Percentiles rank a stretch among this genome's conserved stretches.
Conservation (phyloP, 805 yeast species). For the Schwanniomyces pseudopolymorphus region DNA sequence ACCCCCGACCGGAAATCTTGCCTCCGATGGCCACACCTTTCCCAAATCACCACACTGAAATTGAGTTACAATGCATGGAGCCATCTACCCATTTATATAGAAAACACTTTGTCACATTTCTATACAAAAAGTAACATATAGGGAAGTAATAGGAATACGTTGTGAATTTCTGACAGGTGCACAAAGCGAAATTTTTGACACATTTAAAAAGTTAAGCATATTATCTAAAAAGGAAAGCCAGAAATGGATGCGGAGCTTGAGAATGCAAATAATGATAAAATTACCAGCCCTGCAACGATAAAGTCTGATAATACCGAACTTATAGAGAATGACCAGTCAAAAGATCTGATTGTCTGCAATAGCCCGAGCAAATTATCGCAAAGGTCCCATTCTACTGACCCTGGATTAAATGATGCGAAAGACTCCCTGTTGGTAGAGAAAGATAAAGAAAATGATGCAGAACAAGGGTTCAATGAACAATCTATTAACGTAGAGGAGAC, state of each 20-base stretch:
- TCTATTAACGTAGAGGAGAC: background rate
- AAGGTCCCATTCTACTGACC: background rate
- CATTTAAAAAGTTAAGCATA: background rate
- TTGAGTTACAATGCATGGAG: background rate
- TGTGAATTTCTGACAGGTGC: background rate
- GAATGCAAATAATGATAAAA: too few species aligned
- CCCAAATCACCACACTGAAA: too few species aligned
- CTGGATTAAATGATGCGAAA: background rate
- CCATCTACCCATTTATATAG: background rate
- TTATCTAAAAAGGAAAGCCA: too few species aligned
- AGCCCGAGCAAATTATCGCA: background rate
- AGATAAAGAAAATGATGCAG: background rate
- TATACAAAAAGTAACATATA: background rate
- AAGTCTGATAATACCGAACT: too few species aligned
- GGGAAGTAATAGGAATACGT: background rate
- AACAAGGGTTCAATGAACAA: background rate
- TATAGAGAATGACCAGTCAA: too few species aligned
- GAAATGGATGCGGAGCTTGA: background rate
- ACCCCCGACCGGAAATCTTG: too few species aligned
- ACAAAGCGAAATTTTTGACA: background rate
- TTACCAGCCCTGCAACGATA: background rate
- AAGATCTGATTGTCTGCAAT: background rate
- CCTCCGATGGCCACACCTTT: too few species aligned
- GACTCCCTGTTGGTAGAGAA: background rate
- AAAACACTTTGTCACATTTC: background rate